Base-by-base conservation (phyloP, 2,329 filamentous ascomycete genomes). In the Claviceps capensis region DNA sequence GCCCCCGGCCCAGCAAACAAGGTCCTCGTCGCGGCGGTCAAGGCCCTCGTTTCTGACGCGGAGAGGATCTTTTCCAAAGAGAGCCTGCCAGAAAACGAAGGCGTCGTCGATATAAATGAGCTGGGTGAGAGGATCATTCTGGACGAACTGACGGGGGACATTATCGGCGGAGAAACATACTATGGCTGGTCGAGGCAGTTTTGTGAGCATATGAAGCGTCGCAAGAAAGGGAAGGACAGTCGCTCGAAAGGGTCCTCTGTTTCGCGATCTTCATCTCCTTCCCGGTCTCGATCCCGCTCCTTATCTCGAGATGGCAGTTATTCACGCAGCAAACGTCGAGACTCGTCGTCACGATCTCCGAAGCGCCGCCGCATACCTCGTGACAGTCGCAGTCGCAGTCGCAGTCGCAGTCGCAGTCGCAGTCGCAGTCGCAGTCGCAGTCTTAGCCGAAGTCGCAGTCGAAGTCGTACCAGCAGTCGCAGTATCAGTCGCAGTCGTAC, bases 151-250 rank as follows among this genome's bases (percentile, higher is more conserved):
- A 84, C 79, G 0, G 82, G 82, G 0, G 79, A 85, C 2, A 68
- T 83, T 2, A 63, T 82, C 6, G 73, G 75, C 6, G 83, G 82
- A 1, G 82, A 87, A 56, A 87, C 85, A 1, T 94, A 94, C 65
- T 94, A 94, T 63, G 89, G 88, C 55, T 95, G 89, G 89, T 91
- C 88, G 5, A 77, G 79, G 41, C 72, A 73, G 1, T 93, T 95
- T 59, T 94, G 87, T 63, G 75, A 87, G 58, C 86, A 85, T 61
- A 93, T 93, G 85, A 88, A 84, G 67, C 69, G 73, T 49, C 72
- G 77, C 40, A 67, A 63, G 30, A 69, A 63, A 45, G 2, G 49
- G 23, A 69, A 63, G 45, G 2, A 48, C 50, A 16, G 55, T 54
- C 40, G 53, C 52, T 9, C 56, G 58, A 5, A 67, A 26, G 67